These are phyloP conservation scores for Aegilops tauschii DNA, from an alignment of 176 grass and related monocot genomes.

Conservation along the genomic window DNA sequence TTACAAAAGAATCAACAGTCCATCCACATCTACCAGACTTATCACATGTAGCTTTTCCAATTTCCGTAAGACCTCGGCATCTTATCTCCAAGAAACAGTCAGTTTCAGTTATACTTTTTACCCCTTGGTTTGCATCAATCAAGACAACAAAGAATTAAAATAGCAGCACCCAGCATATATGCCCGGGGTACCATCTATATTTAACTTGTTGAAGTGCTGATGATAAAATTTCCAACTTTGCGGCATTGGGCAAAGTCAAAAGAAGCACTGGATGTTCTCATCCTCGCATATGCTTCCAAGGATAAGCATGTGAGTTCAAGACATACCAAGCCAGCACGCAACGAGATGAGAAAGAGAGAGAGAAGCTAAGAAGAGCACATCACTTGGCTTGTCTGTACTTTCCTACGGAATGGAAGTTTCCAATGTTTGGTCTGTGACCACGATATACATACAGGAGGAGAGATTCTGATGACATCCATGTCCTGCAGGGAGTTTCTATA, in stretches of 20 bases:
- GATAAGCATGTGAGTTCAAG: conserved; percentile 8
- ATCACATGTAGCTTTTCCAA: background rate
- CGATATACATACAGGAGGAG: background rate
- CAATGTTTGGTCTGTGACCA: background rate
- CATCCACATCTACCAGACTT: background rate
- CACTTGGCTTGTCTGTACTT: background rate
- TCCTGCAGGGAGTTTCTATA: background rate
- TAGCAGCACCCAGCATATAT: background rate
- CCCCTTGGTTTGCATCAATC: background rate
- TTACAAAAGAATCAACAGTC: background rate
- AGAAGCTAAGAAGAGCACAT: background rate
- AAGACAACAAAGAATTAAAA: background rate
- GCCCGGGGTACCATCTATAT: background rate
- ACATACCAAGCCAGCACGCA: background rate
- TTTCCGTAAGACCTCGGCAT: background rate
- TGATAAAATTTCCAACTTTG: conserved; percentile 20
- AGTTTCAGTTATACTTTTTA: background rate
- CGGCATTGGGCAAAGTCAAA: background rate
- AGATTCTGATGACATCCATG: background rate
- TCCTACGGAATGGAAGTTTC: conserved; percentile 13
- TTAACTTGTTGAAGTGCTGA: background rate
- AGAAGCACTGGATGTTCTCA: background rate
- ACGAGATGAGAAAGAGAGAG: background rate
- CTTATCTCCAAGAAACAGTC: background rate
- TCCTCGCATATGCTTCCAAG: background rate